A percentile compares a stretch with the other conserved stretches of the same genome.
Evolutionary conservation across 306 rosid genomes (phyloP).

Genomic region (Casuarina equisetifolia): DNA sequence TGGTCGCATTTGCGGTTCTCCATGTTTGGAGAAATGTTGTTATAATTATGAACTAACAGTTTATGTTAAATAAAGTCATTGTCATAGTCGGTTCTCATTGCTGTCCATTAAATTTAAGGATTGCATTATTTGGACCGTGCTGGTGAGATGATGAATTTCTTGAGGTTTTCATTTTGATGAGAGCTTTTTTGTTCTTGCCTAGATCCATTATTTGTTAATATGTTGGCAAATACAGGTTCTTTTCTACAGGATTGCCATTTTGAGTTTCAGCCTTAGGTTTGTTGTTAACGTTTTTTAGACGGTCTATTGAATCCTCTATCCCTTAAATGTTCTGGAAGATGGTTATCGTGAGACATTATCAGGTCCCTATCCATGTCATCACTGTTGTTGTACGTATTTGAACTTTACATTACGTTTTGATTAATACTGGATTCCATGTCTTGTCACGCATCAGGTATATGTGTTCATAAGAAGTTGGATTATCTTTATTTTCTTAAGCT

Average conservation of each 20-base stretch:
- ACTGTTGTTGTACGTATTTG: neutral
- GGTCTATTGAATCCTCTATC: neutral
- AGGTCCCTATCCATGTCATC: neutral
- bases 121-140: neutral
- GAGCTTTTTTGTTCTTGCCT: neutral
- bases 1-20: neutral
- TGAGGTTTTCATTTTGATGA: neutral
- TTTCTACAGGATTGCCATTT: neutral
- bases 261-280: neutral
- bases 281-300: neutral
- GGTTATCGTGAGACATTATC: neutral
- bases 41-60: neutral
- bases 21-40: neutral
- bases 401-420: neutral
- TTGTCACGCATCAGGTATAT: neutral
- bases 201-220: neutral
- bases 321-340: neutral
- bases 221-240: neutral
- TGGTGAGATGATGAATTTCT: neutral
- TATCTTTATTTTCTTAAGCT: neutral
- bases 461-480: neutral
- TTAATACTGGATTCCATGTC: neutral
- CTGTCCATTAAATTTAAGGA: constrained; percentile 13
- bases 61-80: neutral
- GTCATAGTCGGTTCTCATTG: neutral